Base-by-base conservation (phyloP, 371 early-diverging fungal genomes). In the Coemansia linderi region DNA sequence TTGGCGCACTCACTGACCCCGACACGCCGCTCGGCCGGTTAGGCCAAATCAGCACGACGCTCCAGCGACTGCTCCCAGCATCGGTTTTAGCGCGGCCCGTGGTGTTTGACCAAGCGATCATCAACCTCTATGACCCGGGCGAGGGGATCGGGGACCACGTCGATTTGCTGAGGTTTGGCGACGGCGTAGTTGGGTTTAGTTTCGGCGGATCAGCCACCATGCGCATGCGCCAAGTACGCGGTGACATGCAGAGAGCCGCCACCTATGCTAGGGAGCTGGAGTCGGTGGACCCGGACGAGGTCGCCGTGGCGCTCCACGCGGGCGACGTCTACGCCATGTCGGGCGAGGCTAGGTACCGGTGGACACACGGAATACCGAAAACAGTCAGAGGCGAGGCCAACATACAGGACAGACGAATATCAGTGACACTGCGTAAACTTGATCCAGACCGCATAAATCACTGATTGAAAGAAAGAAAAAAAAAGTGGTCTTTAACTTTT, bases 61-160 rank as follows among this genome's bases (percentile, higher is more conserved):
- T 46, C 22, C 27, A 24, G 12, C 8, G 12, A 17, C 59, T 66
- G 22, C 66, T 62, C 13, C 61, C 69, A 8, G 19, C n/a, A 3
- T 17, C 15, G 19, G 24, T 58, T 24, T 22, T 57, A 4, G 27
- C 29, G 12, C 33, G 38, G 4, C 8, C 40, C 4, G n/a, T 38
- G 43, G 50, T 65, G 19, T 75, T 78, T 12, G 68, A 79, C 67
- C 82, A 81, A 27, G 67, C 68, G 3, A 81, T 81, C 5, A 56
- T 79, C 44, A 81, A 81, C 60, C 33, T 68, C 33, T 81, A 81
- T 60, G 66, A 63, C 9, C 37, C 68, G 4, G 82, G 74, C 19
- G 72, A 75, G 36, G 82, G 82, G 0, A 74, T 81, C 10, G 61
- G 65, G 33, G 75, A 72, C 41, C 82, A 81, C 40, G 63, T 79